These are phyloP conservation scores for Umbelopsis sp. DNA, from an alignment of 192 early-diverging fungal genomes.

Conservation along the genomic window DNA sequence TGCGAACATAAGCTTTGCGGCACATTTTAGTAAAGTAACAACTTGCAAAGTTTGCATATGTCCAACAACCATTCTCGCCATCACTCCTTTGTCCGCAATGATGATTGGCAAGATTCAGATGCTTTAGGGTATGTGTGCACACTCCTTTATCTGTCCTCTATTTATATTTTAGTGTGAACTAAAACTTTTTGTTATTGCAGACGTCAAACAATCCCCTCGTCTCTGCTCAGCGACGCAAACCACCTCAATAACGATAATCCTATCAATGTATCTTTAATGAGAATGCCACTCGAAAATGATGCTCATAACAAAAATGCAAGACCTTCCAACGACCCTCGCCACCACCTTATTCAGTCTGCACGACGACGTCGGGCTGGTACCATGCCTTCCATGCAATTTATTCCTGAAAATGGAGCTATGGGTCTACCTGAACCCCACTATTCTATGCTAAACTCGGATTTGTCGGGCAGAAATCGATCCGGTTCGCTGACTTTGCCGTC, in stretches of 20 bases:
- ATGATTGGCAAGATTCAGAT: conserved; percentile 20
- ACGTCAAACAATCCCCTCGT: neutral
- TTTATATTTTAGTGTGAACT: neutral
- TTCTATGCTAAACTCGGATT: neutral
- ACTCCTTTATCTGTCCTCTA: neutral
- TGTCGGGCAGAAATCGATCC: conserved; percentile 27
- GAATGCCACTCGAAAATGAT: conserved; percentile 5
- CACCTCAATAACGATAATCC: neutral
- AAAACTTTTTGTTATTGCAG: neutral
- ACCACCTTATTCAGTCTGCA: conserved; percentile 14
- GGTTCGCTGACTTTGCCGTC: conserved; percentile 32
- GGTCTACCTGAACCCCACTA: conserved; percentile 9
- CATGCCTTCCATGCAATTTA: conserved; percentile 32
- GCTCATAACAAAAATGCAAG: neutral
- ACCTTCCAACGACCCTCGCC: conserved; percentile 12
- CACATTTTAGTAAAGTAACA: neutral
- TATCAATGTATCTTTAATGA: neutral
- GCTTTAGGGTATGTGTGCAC: neutral
- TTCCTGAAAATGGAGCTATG: conserved; percentile 18
- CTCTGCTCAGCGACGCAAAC: neutral
- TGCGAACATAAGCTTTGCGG: conserved; percentile 7
- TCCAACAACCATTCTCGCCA: conserved; percentile 17
- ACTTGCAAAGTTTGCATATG: conserved; percentile 20
- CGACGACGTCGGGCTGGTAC: conserved; percentile 37
- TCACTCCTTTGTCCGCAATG: conserved; percentile 17